Evolutionary conservation across 2,329 filamentous ascomycete genomes (phyloP), one percentile per base, ranked within the genome.

Genomic region (Pyricularia sp.): DNA sequence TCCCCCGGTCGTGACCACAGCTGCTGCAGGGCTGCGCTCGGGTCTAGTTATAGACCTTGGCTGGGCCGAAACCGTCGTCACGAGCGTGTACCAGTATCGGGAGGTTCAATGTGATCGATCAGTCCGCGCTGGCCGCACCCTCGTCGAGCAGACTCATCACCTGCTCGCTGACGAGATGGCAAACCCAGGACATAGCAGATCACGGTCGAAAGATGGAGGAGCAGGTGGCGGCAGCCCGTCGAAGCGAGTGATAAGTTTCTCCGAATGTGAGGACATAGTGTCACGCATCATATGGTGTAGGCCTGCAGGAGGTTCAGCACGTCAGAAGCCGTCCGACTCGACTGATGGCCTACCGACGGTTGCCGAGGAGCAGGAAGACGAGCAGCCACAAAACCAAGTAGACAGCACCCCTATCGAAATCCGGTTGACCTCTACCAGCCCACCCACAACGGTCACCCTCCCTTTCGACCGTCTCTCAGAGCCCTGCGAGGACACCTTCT

Each of bases 21-120:
- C 94, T 3, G 91, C 90, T 9, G 93, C 94, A 6, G 95, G 95
- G 0, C 81, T 97, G 59, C 88, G 95, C 17, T 92, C 92, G n/a
- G 93, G 90, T 0, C 78, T 99, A 61, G 88, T 98, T 0, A 84
- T 99, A 55, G 93, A 99, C 75, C 85, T 99, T 70, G 95, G 94
- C 63, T 99, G 95, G 95, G 85, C 89, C 61, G 95, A 98, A 78
- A 97, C 94, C 0, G 86, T 90, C 0, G 87, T 96, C 26, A 97
- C 93, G 0, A 91, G 90, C 6, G 85, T 98, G 7, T 98, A 94
- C 76, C 95, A 99, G 79, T 97, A 93, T 77, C 89, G 92, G 68
- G 93, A 97, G 77, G 87, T 97, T 1, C 83, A 85, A 20, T 88
- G 87, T 68, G 86, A 84, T 69, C 85, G 92, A 68, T 94, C 87